These are phyloP conservation scores for Globisporangium camurandrum DNA, from an alignment of 352 stramenopile species.

Conservation along the genomic window DNA sequence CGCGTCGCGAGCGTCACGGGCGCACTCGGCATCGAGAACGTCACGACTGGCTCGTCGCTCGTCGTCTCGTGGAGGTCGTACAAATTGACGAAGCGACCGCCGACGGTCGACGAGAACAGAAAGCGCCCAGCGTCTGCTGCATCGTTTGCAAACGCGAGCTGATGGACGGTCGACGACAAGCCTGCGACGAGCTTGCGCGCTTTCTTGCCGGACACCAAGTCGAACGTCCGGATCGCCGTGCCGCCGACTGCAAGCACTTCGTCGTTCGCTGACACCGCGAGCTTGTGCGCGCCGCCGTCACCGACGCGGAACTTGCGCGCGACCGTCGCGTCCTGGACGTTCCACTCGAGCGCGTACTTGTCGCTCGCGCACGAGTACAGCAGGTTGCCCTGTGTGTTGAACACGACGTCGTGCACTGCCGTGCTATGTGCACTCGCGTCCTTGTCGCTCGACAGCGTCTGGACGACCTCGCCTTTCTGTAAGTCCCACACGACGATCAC, in stretches of 20 bases:
- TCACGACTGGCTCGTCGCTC: conserved; percentile 61
- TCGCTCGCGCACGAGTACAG: conserved; percentile 66
- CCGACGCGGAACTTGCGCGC: conserved; percentile 58
- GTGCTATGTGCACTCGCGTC: conserved; percentile 32
- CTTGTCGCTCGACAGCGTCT: conserved; percentile 42
- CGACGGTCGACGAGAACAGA: conserved; percentile 61
- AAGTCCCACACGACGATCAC: conserved; percentile 69
- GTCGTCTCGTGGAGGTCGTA: conserved; percentile 62
- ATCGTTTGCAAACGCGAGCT: conserved; percentile 58
- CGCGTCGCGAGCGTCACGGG: conserved; percentile 38
- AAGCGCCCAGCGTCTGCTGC: conserved; percentile 51
- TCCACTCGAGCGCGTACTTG: conserved; percentile 79
- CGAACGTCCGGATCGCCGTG: conserved; percentile 63
- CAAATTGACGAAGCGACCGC: conserved; percentile 77
- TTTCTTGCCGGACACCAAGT: conserved; percentile 74
- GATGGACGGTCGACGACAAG: conserved; percentile 60
- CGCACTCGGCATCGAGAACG: conserved; percentile 68
- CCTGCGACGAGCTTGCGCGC: conserved; percentile 66
- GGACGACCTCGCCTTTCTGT: conserved; percentile 51
- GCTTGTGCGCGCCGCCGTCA: conserved; percentile 48
- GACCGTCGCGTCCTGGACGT: conserved; percentile 38
- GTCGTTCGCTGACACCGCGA: conserved; percentile 56
- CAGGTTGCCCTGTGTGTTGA: conserved; percentile 59
- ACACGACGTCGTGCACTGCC: conserved; percentile 56
- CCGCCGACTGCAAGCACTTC: conserved; percentile 59